phyloP scores from a whole-genome alignment of 2,329 filamentous ascomycete genomes.

The Aspergillus japonicus region DNA sequence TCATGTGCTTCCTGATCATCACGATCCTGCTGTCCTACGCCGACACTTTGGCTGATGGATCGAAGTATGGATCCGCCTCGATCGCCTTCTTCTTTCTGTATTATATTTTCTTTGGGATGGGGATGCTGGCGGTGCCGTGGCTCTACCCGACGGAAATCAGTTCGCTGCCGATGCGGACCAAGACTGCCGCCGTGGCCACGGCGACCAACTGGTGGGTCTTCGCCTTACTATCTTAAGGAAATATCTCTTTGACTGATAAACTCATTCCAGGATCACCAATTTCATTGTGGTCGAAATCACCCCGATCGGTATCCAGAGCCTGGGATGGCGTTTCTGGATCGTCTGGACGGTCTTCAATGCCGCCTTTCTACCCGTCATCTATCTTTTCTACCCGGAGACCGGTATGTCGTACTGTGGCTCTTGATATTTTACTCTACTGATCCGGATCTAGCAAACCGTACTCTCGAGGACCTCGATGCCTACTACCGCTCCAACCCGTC shows the following conservation, averaged over 20 bases:
- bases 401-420: too few relatives aligned
- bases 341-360: conserved; percentile 30
- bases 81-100: conserved; percentile 42
- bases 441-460: too few relatives aligned
- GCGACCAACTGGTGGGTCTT: conserved; percentile 25
- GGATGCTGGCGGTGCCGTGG: conserved; percentile 20
- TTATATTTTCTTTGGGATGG: conserved; percentile 16
- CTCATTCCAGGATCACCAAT: conserved; percentile 19
- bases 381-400: conserved; percentile 35
- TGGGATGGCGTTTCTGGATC: conserved; percentile 34
- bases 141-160: conserved; percentile 38
- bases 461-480: too few relatives aligned
- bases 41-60: background rate
- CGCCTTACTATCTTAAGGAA: too few relatives aligned
- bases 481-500: too few relatives aligned
- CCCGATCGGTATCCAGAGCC: conserved; percentile 30
- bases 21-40: background rate
- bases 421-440: too few relatives aligned
- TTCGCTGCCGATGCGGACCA: conserved; percentile 35
- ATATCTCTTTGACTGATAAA: too few relatives aligned
- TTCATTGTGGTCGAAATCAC: conserved; percentile 38
- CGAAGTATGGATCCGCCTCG: conserved; percentile 38
- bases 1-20: background rate
- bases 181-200: conserved; percentile 32
- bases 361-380: conserved; percentile 29